Base-by-base conservation (phyloP, 176 grass and related monocot genomes). In the Pontederia paniculata region DNA sequence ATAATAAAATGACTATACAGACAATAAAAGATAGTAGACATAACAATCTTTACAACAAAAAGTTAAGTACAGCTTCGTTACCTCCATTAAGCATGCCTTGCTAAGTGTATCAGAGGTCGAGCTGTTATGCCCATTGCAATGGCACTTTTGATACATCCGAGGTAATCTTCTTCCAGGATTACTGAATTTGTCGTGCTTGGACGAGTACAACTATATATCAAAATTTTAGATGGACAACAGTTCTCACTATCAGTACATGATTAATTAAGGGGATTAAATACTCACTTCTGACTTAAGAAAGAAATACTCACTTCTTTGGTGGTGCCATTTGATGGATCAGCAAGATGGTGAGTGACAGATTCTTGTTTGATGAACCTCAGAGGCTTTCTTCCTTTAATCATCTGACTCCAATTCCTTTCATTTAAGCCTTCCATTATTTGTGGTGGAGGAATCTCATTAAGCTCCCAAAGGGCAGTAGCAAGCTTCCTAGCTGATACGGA, bases 401-500 rank as follows among this genome's bases (percentile, higher is more conserved):
- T 60, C 54, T 14, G 16, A n/a, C 31, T 59, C 43, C 12, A 44
- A 10, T 42, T 43, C 42, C 42, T 59, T 15, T 59, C 57, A 0
- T 16, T 22, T 22, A 59, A 42, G 18, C 9, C 13, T 14, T 15
- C 23, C 25, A 59, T n/a, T 8, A 42, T n/a, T 42, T 37, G 5
- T 17, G 57, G 23, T 42, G 57, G 43, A 12, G 31, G 31, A 31
- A 44, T 41, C 14, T 17, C 17, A 42, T 60, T 60, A 23, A 60
- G 37, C 14, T 42, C 23, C 57, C 57, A 60, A 22, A 60, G 57
- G 18, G 57, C 57, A 60, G 23, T 60, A 9, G 57, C 57, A 8
- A 60, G 57, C 25, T 60, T 60, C 14, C 57, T 23, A 60, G 57
- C 57, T 0, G 57, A 60, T 25, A 60, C 23, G 8, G 25, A 60